Evolutionary conservation across 106 monocot genomes (phyloP), one percentile per base, ranked within the genome.

Genomic region (Chionographis japonica): DNA sequence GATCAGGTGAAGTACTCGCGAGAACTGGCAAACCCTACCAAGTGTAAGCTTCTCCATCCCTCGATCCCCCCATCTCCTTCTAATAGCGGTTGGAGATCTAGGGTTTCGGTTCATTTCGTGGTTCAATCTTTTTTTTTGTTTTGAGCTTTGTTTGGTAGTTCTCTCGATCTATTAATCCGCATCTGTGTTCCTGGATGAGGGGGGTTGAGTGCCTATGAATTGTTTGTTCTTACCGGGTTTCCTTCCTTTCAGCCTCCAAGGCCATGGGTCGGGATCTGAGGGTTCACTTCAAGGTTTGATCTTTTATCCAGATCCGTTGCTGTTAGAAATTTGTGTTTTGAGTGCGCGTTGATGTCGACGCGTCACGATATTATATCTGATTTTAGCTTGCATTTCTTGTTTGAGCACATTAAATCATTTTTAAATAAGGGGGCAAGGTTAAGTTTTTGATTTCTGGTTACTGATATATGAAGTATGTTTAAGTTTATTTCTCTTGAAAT

Each of bases 1-100:
- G 5, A 27, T 54, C 73, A 87, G 91, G 89, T 89, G 89, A 89
- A 93, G 82, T 93, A 89, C 55, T 89, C 89, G 39, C 74, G 72
- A 38, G 89, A 93, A 11, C 86, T 89, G 40, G 62, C 69, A 13
- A 84, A 86, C 43, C 81, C 89, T 4, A 89, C 93, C 54, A 89
- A 93, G 74, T 89, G 93, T 93, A 72, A 84, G 89, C 16, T 36
- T 65, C 42, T 37, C 6, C 3, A 7, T 27, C 39, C 10, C 35
- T 36, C 40, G 2, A 60, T 50, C 51, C 39, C 35, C 1, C 50
- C 4, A 16, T 68, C 37, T 46, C 6, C 11, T 49, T 35, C 10
- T 4, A 11, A 42, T 40, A 6, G 3, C 12, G 58, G 37, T 41
- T 8, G 10, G 3, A 14, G 13, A 10, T 39, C 17, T 37, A 37